phyloP scores from a whole-genome alignment of 805 yeast species.

The Kodamaea jinghongensis region DNA sequence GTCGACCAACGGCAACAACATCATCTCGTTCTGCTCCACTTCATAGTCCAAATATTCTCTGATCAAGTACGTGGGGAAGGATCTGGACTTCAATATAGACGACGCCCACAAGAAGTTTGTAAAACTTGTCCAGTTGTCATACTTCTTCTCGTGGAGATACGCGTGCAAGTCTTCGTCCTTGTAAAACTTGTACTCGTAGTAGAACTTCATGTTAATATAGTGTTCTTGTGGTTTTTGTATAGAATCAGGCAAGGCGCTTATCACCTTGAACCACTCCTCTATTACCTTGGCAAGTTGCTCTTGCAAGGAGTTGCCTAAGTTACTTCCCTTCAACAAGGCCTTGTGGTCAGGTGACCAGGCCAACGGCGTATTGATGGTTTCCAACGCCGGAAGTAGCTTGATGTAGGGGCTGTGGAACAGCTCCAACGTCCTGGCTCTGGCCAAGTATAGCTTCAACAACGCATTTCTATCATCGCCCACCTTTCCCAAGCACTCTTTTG shows the following conservation, averaged over 20 bases:
- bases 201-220: conserved; percentile 41
- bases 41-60: conserved; percentile 27
- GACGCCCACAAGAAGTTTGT: conserved; percentile 74
- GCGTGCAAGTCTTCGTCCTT: conserved; percentile 33
- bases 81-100: conserved; percentile 68
- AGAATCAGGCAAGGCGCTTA: conserved; percentile 30
- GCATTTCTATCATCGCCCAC: conserved; percentile 18
- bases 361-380: conserved; percentile 56
- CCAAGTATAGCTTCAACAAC: conserved; percentile 34
- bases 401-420: conserved; percentile 31
- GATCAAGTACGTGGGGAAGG: conserved; percentile 74
- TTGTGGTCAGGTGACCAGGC: conserved; percentile 60
- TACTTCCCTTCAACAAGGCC: conserved; percentile 60
- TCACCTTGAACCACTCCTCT: conserved; percentile 58
- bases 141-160: conserved; percentile 19
- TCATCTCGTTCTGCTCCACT: conserved; percentile 47
- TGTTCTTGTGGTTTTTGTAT: conserved; percentile 32
- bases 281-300: conserved; percentile 45
- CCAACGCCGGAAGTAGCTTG: conserved; percentile 33
- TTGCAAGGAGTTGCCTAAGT: conserved; percentile 55
- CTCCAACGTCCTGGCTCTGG: conserved; percentile 25
- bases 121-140: conserved; percentile 59
- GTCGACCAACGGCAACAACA: conserved; percentile 78
- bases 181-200: conserved; percentile 42
- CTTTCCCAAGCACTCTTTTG: conserved; percentile 9